These are phyloP conservation scores for Kwoniella sp. DNA, from an alignment of 768 basidiomycete genomes.

Conservation along the genomic window DNA sequence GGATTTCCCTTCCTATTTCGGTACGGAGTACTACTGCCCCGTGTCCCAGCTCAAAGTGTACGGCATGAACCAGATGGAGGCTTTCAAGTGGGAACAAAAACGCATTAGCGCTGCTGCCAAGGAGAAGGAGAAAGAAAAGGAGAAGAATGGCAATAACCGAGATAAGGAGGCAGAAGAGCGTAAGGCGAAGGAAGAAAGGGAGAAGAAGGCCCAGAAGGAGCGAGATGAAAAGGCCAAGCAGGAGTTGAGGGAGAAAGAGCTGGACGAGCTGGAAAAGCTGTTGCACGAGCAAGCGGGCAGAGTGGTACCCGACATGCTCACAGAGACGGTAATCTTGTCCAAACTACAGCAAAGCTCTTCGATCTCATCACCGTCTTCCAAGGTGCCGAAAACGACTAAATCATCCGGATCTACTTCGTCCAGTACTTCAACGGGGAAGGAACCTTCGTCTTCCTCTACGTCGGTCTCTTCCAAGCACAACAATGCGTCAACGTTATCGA, in stretches of 20 bases:
- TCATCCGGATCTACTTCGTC: conserved; percentile 1
- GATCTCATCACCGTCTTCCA: neutral
- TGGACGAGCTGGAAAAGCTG: conserved; percentile 39
- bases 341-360: conserved; percentile 1
- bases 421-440: neutral
- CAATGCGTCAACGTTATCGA: neutral
- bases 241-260: conserved; percentile 33
- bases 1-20: conserved; percentile 91
- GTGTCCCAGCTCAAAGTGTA: conserved; percentile 89
- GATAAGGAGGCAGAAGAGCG: conserved; percentile 30
- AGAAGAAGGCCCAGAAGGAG: conserved; percentile 16
- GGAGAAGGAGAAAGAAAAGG: conserved; percentile 30
- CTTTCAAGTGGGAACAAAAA: conserved; percentile 76
- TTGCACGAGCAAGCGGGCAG: conserved; percentile 38
- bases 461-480: neutral
- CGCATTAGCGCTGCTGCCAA: conserved; percentile 25
- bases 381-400: neutral
- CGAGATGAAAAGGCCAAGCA: conserved; percentile 25
- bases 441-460: too few relatives aligned
- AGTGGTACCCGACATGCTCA: conserved; percentile 12
- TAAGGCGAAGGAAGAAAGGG: conserved; percentile 22
- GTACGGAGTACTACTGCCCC: conserved; percentile 94
- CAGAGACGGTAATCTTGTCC: conserved; percentile 19
- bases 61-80: conserved; percentile 92
- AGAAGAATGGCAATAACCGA: conserved; percentile 20